Evolutionary conservation across 768 basidiomycete species (phyloP).

Genomic region (Tricholoma terreum): DNA sequence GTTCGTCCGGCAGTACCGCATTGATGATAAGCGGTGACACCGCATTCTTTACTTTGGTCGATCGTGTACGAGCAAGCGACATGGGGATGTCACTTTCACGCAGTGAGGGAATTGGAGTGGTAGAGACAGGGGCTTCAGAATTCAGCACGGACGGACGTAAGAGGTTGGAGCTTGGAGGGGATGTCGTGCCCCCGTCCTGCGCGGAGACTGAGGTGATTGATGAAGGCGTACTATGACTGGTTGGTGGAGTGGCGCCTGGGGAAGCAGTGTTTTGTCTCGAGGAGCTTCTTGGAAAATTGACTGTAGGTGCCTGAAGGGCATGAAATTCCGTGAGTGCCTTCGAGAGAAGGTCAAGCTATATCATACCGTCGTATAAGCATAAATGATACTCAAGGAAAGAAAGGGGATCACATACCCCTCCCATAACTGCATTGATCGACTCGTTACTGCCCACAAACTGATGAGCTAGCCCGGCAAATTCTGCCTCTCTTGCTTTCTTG

Average conservation of each 20-base stretch:
- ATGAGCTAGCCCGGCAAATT: conserved; percentile 64
- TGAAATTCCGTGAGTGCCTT: conserved; percentile 49
- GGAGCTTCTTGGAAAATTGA: conserved; percentile 32
- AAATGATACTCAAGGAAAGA: neutral
- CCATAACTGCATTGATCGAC: conserved; percentile 70
- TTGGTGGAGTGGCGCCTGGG: conserved; percentile 13
- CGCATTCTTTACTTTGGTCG: conserved; percentile 10
- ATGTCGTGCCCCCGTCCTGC: conserved; percentile 2
- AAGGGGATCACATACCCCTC: conserved; percentile 47
- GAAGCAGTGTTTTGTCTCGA: conserved; percentile 16
- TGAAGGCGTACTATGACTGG: neutral
- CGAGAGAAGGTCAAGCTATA: conserved; percentile 58
- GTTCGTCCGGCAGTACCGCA: conserved; percentile 27
- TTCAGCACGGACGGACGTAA: conserved; percentile 2
- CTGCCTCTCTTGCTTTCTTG: conserved; percentile 55
- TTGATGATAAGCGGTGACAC: conserved; percentile 31
- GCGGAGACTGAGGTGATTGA: conserved; percentile 4
- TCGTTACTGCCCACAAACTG: conserved; percentile 70
- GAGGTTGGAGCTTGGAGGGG: neutral
- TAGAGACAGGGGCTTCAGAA: conserved; percentile 4
- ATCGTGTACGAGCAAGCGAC: conserved; percentile 13
- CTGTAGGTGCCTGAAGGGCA: conserved; percentile 42
- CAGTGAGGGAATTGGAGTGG: neutral
- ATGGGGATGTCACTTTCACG: conserved; percentile 10
- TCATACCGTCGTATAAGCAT: conserved; percentile 2